These are phyloP conservation scores for Aspergillus ibericus DNA, from an alignment of 2,329 filamentous ascomycete genomes.

Conservation along the genomic window DNA sequence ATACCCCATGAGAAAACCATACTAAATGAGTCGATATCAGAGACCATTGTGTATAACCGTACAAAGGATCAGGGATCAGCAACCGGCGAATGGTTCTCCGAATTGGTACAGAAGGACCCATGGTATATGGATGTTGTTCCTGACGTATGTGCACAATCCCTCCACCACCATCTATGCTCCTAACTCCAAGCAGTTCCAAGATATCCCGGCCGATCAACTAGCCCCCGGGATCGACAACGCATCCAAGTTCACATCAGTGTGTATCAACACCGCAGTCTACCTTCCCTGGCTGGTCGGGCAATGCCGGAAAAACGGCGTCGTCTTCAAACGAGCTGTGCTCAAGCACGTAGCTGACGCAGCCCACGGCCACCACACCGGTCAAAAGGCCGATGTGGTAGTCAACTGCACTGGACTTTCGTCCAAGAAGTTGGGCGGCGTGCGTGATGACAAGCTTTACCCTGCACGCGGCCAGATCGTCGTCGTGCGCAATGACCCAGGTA, in stretches of 20 bases:
- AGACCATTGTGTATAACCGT: constrained; percentile 36
- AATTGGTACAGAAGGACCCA: constrained; percentile 65
- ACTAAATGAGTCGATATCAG: neutral
- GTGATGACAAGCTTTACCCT: constrained; percentile 71
- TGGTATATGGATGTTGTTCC: constrained; percentile 74
- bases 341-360: constrained; percentile 73
- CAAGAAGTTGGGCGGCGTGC: constrained; percentile 74
- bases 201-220: constrained; percentile 59
- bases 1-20: neutral
- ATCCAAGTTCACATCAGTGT: constrained; percentile 77
- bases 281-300: constrained; percentile 81
- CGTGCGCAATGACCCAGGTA: constrained; percentile 72
- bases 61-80: constrained; percentile 61
- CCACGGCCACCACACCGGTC: constrained; percentile 57
- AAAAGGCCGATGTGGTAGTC: constrained; percentile 66
- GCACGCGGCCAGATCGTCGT: constrained; percentile 80
- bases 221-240: constrained; percentile 68
- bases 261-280: constrained; percentile 88
- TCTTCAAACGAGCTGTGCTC: constrained; percentile 63
- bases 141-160: constrained; percentile 52
- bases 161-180: neutral
- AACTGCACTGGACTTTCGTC: constrained; percentile 84
- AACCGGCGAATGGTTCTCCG: constrained; percentile 62
- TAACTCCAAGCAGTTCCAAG: constrained; percentile 54
- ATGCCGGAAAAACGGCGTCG: constrained; percentile 71